A percentile compares a stretch with the other conserved stretches of the same genome.
These are phyloP conservation scores for Pythium coloratum DNA, from an alignment of 352 stramenopile species.

Conservation along the genomic window DNA sequence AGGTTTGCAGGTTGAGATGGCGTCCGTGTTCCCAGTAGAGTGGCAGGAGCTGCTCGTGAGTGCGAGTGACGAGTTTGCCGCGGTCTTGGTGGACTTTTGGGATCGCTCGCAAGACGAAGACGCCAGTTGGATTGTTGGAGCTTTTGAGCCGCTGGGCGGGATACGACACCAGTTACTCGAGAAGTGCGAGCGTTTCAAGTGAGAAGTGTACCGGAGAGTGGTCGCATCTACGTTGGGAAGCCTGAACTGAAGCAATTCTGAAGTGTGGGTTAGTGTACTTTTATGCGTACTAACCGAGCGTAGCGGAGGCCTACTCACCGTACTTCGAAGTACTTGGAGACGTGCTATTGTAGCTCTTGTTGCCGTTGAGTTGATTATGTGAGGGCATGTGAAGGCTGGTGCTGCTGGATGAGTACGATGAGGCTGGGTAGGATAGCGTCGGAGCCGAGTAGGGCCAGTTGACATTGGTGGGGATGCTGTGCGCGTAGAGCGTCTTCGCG, in stretches of 20 bases:
- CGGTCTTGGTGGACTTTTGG: slow-evolving; percentile 19
- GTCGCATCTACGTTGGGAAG: slow-evolving; percentile 9
- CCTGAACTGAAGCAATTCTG: no score
- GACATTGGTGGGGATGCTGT: no score
- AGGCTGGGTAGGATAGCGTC: background rate
- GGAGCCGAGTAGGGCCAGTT: background rate
- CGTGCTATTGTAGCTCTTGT: no score
- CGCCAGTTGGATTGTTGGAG: slow-evolving; percentile 1
- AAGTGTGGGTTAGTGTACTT: no score
- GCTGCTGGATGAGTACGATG: no score
- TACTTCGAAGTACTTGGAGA: no score
- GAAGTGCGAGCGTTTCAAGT: slow-evolving; percentile 28
- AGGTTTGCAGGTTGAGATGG: slow-evolving; percentile 15
- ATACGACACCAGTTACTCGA: slow-evolving; percentile 18
- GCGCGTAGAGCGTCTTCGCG: no score
- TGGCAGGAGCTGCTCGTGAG: slow-evolving; percentile 13
- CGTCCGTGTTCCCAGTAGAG: background rate
- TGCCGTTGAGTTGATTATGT: no score
- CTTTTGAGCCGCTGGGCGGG: slow-evolving; percentile 16
- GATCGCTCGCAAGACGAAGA: background rate
- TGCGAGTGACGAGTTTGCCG: slow-evolving; percentile 21
- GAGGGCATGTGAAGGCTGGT: no score
- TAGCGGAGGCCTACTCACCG: no score
- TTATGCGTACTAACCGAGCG: no score
- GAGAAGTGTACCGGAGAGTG: slow-evolving; percentile 20